A percentile compares a stretch with the other conserved stretches of the same genome.
Conservation (phyloP, 2,329 filamentous ascomycete species). For the Paraphoma chrysanthemicola region DNA sequence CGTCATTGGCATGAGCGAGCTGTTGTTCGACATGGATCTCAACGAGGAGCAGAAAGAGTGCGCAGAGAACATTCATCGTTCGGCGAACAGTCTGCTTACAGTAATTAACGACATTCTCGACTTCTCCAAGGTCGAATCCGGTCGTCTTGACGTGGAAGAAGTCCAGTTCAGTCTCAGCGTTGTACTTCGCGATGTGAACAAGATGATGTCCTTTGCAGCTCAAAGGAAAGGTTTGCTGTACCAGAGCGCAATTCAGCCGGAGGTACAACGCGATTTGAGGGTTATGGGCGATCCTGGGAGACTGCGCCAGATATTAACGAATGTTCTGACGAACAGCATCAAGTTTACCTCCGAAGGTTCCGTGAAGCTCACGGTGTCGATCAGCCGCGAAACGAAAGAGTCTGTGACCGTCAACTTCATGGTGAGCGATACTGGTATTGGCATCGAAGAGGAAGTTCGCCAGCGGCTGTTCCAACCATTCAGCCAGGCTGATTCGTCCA, state of each 20-base stretch:
- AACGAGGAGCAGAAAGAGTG: slow-evolving; percentile 76
- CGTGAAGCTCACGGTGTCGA: slow-evolving; percentile 67
- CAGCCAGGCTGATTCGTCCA: slow-evolving; percentile 81
- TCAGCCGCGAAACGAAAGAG: slow-evolving; percentile 69
- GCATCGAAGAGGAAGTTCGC: slow-evolving; percentile 78
- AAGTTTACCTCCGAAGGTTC: slow-evolving; percentile 50
- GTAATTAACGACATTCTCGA: slow-evolving; percentile 91
- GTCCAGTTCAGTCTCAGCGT: slow-evolving; percentile 79
- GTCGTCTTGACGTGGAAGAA: slow-evolving; percentile 78
- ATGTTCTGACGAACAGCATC: slow-evolving; percentile 68
- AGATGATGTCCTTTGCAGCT: slow-evolving; percentile 87
- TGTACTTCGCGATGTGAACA: slow-evolving; percentile 78
- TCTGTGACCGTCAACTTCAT: slow-evolving; percentile 73
- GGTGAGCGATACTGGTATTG: slow-evolving; percentile 80
- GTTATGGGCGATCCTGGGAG: slow-evolving; percentile 88
- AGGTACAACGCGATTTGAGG: slow-evolving; percentile 72
- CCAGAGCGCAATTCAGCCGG: slow-evolving; percentile 67
- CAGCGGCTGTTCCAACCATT: slow-evolving; percentile 80
- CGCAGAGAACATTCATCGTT: slow-evolving; percentile 79
- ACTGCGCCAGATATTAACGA: slow-evolving; percentile 82
- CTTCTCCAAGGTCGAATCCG: slow-evolving; percentile 85
- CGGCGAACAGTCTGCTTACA: slow-evolving; percentile 80
- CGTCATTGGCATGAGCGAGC: slow-evolving; percentile 80
- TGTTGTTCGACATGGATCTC: slow-evolving; percentile 72
- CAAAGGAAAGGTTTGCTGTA: slow-evolving; percentile 80